Conservation (phyloP, 75 land plant genomes). For the Pinus albicaulis region DNA sequence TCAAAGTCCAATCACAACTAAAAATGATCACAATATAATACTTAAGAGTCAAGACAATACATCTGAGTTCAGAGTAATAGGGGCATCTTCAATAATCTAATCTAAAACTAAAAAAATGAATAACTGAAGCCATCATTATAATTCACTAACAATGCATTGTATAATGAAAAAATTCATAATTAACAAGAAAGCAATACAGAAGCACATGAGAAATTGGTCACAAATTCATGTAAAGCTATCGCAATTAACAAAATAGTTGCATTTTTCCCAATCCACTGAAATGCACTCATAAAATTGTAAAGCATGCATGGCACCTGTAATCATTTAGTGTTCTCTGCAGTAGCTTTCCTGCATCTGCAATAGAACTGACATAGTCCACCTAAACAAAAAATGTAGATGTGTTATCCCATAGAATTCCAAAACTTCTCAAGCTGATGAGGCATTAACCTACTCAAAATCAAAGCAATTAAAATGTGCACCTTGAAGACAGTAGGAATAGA, state of each 20-base stretch:
- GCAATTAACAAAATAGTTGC: neutral
- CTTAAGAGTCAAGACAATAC: no score
- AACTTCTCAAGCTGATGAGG: neutral
- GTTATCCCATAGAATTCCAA: neutral
- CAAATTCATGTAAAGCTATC: neutral
- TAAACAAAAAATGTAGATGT: constrained; percentile 18
- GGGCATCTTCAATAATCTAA: no score
- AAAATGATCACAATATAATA: neutral
- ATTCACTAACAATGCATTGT: no score
- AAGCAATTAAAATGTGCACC: constrained; percentile 30
- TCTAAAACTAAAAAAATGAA: no score
- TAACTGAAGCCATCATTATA: no score
- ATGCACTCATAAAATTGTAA: neutral
- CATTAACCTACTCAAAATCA: neutral
- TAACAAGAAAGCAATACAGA: no score
- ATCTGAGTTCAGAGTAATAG: no score
- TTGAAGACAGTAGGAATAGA: constrained; percentile 41
- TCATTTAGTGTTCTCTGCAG: constrained; percentile 67
- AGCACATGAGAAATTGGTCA: neutral
- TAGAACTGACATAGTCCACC: constrained; percentile 76
- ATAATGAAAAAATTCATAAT: no score
- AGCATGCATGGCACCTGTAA: constrained; percentile 44
- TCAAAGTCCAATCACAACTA: neutral
- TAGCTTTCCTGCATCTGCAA: constrained; percentile 67
- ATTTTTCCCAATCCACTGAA: neutral